Evolutionary conservation across 345 rosid species (phyloP).

Genomic region (Arabidopsis suecica): DNA sequence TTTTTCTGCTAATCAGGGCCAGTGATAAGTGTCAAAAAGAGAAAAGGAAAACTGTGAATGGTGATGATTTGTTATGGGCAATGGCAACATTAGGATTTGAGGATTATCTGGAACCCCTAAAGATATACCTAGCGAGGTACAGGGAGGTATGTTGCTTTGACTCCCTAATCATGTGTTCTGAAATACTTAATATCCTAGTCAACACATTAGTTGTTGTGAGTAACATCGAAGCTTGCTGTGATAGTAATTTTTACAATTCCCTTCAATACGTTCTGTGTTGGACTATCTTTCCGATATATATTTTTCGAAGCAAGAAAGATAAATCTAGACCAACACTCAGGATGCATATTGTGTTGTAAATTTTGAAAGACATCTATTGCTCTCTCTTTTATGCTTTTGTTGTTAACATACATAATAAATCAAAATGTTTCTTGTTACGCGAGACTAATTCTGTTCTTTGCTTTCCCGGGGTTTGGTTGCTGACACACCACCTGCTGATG

Average conservation of each 20-base stretch:
- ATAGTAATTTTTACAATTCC: neutral
- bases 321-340: neutral
- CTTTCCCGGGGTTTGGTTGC: constrained; percentile 37
- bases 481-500: constrained; percentile 26
- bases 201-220: neutral
- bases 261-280: neutral
- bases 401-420: neutral
- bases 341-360: too few relatives aligned
- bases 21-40: constrained; percentile 75
- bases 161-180: neutral
- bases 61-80: constrained; percentile 84
- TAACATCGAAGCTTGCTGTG: neutral
- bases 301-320: constrained; percentile 13
- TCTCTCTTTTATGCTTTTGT: neutral
- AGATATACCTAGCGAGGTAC: constrained; percentile 64
- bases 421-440: neutral
- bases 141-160: constrained; percentile 56
- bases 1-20: constrained; percentile 54
- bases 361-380: too few relatives aligned
- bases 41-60: constrained; percentile 79
- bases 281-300: constrained; percentile 16
- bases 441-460: constrained; percentile 24
- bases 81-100: constrained; percentile 82
- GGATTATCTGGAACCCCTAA: constrained; percentile 68
- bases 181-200: too few relatives aligned